Conservation (phyloP, 202 grass and related monocot species). For the Sporobolus alterniflorus region DNA sequence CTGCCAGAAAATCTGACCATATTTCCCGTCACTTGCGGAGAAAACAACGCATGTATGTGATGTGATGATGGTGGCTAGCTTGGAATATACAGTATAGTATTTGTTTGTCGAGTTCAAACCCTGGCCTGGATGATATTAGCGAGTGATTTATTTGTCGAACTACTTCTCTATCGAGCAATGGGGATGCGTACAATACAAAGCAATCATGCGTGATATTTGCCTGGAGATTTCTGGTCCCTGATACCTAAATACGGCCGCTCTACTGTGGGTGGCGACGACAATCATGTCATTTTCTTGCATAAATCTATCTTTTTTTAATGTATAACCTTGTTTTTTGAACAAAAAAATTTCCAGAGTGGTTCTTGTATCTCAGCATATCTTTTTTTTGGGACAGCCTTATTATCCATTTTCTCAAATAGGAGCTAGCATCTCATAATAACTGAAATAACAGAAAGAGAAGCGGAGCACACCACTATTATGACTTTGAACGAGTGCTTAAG, state of each 20-base stretch:
- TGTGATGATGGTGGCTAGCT: conserved; percentile 20
- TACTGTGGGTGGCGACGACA: neutral
- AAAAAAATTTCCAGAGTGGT: neutral
- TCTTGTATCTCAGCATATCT: neutral
- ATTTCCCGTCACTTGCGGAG: neutral
- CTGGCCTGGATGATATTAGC: neutral
- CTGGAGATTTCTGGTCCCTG: conserved; percentile 41
- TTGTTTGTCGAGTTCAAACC: conserved; percentile 45
- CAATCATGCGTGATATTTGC: conserved; percentile 41
- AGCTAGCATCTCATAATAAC: neutral
- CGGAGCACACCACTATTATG: neutral
- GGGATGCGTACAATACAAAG: conserved; percentile 38
- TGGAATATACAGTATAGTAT: conserved; percentile 26
- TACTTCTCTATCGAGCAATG: neutral
- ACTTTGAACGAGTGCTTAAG: conserved; percentile 21
- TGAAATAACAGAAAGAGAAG: neutral
- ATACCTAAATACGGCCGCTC: neutral
- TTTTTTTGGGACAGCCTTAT: neutral
- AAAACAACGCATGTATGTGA: conserved; percentile 21
- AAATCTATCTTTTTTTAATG: neutral
- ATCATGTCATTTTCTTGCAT: conserved; percentile 1
- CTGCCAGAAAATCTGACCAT: conserved; percentile 21
- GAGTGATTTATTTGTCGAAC: neutral
- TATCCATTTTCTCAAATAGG: neutral
- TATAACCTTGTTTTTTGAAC: too few relatives aligned